Base-by-base conservation (phyloP, 257 asterid species). In the Penstemon davidsonii region DNA sequence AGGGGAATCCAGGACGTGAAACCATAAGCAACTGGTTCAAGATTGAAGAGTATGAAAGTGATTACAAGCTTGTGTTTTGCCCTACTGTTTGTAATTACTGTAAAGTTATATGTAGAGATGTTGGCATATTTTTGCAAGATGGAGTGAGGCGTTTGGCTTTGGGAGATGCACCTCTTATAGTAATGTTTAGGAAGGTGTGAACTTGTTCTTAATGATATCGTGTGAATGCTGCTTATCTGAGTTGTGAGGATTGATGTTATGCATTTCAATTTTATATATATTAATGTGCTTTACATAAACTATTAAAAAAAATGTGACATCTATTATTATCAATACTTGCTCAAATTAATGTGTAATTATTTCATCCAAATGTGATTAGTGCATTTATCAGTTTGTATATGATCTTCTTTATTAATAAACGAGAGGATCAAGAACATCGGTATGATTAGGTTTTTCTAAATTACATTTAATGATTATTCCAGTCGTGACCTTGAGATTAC, bases 81-180 rank as follows among this genome's bases (percentile, higher is more conserved):
- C 93, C 93, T 0, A 61, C 76, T 0, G 88, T 84, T 5, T 86
- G 93, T 43, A n/a, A 78, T 13, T 41, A 3, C 50, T 86, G 93
- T 80, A 84, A 52, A 62, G 84, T 77, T 4, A 70, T 73, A 8
- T 86, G 93, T 71, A 63, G 10, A 66, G 87, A 81, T n/a, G 55
- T 84, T 3, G 86, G 86, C 8, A 67, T 84, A 43, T 68, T 67
- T n/a, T 12, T 82, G 43, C 47, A 78, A 33, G 82, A 73, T 74
- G 95, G 95, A 9, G 54, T 13, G 13, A 74, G 89, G 57, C 77
- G 82, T 62, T 66, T 40, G 62, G 60, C 71, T 13, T 13, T 70
- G 39, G 61, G 62, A 9, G 67, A 69, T 59, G 51, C 3, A 6
- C 73, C 73, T 18, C 59, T 69, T 5, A 15, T 7, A 50, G 60